Conservation (phyloP, 176 grass and related monocot species). For the Eremochloa ophiuroides region DNA sequence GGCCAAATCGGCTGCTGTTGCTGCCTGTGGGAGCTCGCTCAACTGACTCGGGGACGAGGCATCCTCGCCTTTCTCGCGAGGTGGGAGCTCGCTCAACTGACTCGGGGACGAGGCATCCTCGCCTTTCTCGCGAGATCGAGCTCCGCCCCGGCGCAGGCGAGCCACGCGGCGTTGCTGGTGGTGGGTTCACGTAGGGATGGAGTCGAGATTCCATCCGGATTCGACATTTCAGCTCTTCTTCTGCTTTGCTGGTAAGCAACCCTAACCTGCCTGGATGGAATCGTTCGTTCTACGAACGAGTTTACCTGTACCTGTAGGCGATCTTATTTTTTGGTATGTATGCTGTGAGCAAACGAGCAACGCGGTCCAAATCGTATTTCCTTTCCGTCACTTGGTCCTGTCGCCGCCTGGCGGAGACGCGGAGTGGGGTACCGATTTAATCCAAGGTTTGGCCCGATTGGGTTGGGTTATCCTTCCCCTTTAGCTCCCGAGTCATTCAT, state of each 20-base stretch:
- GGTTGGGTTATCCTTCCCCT: background rate
- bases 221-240: background rate
- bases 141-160: background rate
- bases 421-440: background rate
- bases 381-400: background rate
- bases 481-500: background rate
- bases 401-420: too few relatives aligned
- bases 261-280: background rate
- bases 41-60: background rate
- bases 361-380: background rate
- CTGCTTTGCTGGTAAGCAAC: conserved; percentile 3
- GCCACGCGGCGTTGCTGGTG: background rate
- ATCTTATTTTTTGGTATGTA: background rate
- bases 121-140: background rate
- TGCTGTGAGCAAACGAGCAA: background rate
- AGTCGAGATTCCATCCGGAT: background rate
- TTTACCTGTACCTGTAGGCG: background rate
- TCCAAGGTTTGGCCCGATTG: too few relatives aligned
- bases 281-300: background rate
- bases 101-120: background rate
- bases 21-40: background rate
- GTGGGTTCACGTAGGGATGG: background rate
- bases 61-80: background rate
- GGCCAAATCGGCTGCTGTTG: background rate
- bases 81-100: background rate